Evolutionary conservation across 208 protist genomes (phyloP), one percentile per base, ranked within the genome.

Genomic region (Acanthamoeba rhysodes): DNA sequence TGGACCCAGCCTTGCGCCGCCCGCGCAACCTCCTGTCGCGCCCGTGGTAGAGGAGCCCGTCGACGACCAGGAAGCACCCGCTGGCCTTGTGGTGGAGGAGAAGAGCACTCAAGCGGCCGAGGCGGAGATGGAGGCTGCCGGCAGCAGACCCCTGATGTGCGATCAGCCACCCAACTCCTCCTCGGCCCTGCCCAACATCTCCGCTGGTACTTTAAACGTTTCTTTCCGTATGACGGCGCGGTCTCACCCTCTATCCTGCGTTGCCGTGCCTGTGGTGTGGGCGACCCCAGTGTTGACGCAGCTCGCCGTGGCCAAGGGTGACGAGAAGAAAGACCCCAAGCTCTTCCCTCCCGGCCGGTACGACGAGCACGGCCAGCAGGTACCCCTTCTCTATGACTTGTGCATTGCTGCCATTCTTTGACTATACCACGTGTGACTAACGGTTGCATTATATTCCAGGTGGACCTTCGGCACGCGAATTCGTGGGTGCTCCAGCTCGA

Each of bases 401-500:
- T 41, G 37, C 37, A 41, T 41, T n/a, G 27, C 59, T 68, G 22
- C 9, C 27, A 20, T 24, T n/a, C 45, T 41, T 41, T 41, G n/a
- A n/a, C n/a, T n/a, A n/a, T n/a, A n/a, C n/a, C n/a, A n/a, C n/a
- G n/a, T n/a, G n/a, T n/a, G n/a, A 45, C 41, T 45, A 1, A 45
- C 5, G 41, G 5, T 45, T 1, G 41, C 41, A 45, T 45, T 45
- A 45, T 5, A 45, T 45, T 9, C 6, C 64, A 72, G 64, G 24
- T 91, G 8, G 78, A 90, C 59, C 53, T 94, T 6, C 74, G 59
- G 7, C 6, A 22, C 0, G 10, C 27, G 24, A 95, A 74, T 32
- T 72, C 57, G 22, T 95, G 80, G 94, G 84, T 95, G 22, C 95
- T 98, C 2, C 97, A 98, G 14, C 98, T 97, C 68, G 97, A 98